Base-by-base conservation (phyloP, 2,329 filamentous ascomycete genomes). In the Alternaria viburni region DNA sequence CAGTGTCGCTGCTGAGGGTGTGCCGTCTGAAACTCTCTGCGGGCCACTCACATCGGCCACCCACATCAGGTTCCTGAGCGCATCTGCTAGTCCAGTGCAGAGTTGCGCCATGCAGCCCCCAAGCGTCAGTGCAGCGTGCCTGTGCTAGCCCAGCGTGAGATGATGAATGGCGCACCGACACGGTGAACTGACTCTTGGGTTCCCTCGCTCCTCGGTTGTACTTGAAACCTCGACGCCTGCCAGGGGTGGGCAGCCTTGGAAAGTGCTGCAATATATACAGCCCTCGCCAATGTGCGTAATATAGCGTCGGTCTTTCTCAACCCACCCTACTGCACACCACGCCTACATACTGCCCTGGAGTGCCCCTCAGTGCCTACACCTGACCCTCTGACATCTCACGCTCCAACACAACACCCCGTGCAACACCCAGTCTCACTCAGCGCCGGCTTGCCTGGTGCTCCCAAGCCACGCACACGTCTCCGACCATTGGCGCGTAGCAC, bases 401-500 rank as follows among this genome's bases (percentile, higher is more conserved):
- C 47, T 43, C 49, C 26, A 54, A 19, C 54, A 66, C 21, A 54
- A 10, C 54, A 66, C 50, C 21, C 67, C 57, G 62, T 70, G 59
- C 62, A 43, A 67, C 59, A 57, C 57, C 66, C 43, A 67, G 64
- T 72, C 71, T 74, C 71, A 72, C 69, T 58, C 63, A 59, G 43
- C 59, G 57, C 36, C 57, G 43, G 49, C 54, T 57, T 66, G 59
- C 66, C 67, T 64, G 44, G 62, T 70, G 63, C 59, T 58, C 54
- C 70, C 64, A 65, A 59, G 67, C 73, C 68, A 65, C 68, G 52
- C 63, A 45, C 32, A 15, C 47, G 25, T 59, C 69, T 71, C 68
- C 57, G 61, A 70, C 74, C 61, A 68, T 69, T 75, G 70, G 74
- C 73, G 73, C 72, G 54, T 70, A 63, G 64, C 19, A 58, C 60